phyloP scores from a whole-genome alignment of 768 basidiomycete species.

The Rhizopogon rudus region DNA sequence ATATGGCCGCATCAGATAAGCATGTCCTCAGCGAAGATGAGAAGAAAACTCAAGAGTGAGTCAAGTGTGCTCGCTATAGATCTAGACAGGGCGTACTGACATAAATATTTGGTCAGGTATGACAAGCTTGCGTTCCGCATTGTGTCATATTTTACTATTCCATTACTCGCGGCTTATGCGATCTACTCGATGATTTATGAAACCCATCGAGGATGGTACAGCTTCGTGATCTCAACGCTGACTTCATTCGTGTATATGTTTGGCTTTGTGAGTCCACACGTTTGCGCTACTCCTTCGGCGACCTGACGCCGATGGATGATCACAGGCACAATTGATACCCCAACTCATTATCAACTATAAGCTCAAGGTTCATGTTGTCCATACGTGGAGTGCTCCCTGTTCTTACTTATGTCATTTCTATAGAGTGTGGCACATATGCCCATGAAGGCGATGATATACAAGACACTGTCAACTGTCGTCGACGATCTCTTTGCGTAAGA shows the following conservation, averaged over 20 bases:
- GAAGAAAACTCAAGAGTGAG: conserved; percentile 94
- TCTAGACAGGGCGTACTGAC: conserved; percentile 16
- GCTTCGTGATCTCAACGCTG: conserved; percentile 88
- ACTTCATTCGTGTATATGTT: conserved; percentile 96
- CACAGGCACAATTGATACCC: conserved; percentile 77
- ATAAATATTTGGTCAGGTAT: conserved; percentile 44
- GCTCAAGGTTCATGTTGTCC: conserved; percentile 60
- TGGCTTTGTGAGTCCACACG: conserved; percentile 75
- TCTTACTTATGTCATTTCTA: conserved; percentile 3
- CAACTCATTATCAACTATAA: conserved; percentile 97
- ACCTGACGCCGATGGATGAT: conserved; percentile 12
- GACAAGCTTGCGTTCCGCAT: conserved; percentile 93
- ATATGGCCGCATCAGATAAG: conserved; percentile 55
- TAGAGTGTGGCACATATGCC: conserved; percentile 98
- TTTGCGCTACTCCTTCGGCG: not conserved
- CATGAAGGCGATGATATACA: conserved; percentile 98
- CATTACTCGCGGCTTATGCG: conserved; percentile 71
- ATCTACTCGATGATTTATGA: conserved; percentile 79
- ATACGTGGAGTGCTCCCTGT: conserved; percentile 3
- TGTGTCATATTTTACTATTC: conserved; percentile 86
- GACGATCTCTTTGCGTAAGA: conserved; percentile 90
- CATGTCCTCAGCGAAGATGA: conserved; percentile 96
- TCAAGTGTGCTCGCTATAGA: conserved; percentile 4
- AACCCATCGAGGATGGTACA: conserved; percentile 93
- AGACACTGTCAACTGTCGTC: conserved; percentile 83